A percentile compares a stretch with the other conserved stretches of the same genome.
Evolutionary conservation across 768 basidiomycete genomes (phyloP).

Genomic region (Tulasnella sp.): DNA sequence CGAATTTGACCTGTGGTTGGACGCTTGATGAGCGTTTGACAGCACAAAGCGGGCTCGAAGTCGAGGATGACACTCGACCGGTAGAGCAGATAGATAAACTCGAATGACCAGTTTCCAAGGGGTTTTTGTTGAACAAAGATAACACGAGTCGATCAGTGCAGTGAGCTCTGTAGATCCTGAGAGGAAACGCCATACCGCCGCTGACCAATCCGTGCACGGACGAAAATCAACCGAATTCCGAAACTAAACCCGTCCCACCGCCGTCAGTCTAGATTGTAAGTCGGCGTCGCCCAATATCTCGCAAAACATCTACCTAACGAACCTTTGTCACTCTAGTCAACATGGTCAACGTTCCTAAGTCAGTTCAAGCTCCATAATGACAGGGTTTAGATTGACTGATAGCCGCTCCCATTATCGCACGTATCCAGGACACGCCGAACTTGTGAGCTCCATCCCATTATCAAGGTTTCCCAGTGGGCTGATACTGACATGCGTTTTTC

Average conservation of each 20-base stretch:
- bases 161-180: background rate
- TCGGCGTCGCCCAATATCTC: background rate
- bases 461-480: background rate
- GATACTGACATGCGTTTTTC: slow-evolving; percentile 26
- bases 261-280: slow-evolving; percentile 25
- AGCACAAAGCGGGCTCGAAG: background rate
- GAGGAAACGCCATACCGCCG: background rate
- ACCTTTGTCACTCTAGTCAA: slow-evolving; percentile 33
- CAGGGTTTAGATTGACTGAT: background rate
- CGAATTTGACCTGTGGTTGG: background rate
- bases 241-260: slow-evolving; percentile 6
- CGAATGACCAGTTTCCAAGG: background rate
- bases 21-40: background rate
- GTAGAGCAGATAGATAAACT: background rate
- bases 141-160: background rate
- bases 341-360: slow-evolving; percentile 98
- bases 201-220: slow-evolving; percentile 21
- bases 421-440: slow-evolving; percentile 86
- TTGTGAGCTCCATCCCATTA: slow-evolving; percentile 55
- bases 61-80: background rate
- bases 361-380: slow-evolving; percentile 38
- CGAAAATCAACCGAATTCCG: slow-evolving; percentile 24
- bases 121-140: background rate
- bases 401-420: slow-evolving; percentile 1
- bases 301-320: background rate